Conservation (phyloP, 805 yeast genomes). For the Spathaspora passalidarum region DNA sequence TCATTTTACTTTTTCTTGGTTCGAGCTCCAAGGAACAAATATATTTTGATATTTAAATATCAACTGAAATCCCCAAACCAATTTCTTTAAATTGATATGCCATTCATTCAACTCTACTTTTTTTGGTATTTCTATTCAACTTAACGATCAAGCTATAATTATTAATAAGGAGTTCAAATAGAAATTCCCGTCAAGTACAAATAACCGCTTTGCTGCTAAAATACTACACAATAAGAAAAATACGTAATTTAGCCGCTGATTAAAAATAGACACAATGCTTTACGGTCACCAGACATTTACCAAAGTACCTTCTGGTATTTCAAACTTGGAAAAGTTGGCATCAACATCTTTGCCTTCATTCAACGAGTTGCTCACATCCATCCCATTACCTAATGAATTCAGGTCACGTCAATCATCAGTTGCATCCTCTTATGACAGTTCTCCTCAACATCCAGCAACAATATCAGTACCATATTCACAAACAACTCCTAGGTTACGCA, state of each 20-base stretch:
- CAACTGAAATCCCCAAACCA: background rate
- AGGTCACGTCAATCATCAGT: background rate
- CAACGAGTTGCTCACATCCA: conserved; percentile 29
- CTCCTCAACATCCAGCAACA: background rate
- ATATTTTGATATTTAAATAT: background rate
- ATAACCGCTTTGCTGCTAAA: background rate
- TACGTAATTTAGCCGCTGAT: background rate
- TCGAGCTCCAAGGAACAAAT: background rate
- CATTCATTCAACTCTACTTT: background rate
- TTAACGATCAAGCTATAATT: background rate
- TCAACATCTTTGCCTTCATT: conserved; percentile 27
- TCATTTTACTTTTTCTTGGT: background rate
- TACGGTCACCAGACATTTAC: background rate
- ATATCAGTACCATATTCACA: background rate
- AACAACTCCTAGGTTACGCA: background rate
- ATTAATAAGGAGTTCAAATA: background rate
- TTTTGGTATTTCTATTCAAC: background rate
- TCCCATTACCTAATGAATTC: conserved; percentile 23
- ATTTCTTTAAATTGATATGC: background rate
- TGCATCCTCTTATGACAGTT: background rate
- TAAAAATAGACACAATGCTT: background rate
- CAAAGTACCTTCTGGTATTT: background rate
- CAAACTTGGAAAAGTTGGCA: background rate
- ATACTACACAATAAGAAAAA: background rate
- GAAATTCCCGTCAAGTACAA: background rate